Base-by-base conservation (phyloP, 1,284 basidiomycete genomes). In the Heterobasidion irregulare region DNA sequence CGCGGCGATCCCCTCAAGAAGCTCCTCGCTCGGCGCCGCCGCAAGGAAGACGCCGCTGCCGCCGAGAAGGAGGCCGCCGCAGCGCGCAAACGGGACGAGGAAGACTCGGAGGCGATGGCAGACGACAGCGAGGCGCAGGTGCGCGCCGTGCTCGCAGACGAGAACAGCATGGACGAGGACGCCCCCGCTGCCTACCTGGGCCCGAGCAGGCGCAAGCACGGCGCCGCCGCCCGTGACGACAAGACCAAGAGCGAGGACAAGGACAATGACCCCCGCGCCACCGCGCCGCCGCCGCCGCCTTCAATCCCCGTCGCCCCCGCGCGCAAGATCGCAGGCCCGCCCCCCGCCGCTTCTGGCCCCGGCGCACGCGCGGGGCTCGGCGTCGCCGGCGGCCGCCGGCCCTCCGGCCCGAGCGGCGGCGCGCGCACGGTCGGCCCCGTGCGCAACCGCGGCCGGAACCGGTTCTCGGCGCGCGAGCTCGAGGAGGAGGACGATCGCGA, bases 1-100 rank as follows among this genome's bases (percentile, higher is more conserved):
- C 86, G 86, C 6, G 78, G 80, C 59, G 84, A 85, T 50, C 84
- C 85, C 0, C 80, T 87, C 77, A 86, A 84, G 72, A 89, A 84
- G 63, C 68, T 88, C 66, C 67, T 90, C 44, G 82, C 83, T 36
- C 77, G 78, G 59, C 70, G 75, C 49, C 70, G 70, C 62, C 64
- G 63, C 53, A 78, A 74, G 56, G 71, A 67, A 50, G 58, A 66
- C 34, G 66, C 67, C 55, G 66, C 66, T 52, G 26, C 26, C 5
- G 26, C 26, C 26, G 68, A 72, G 57, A 66, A 68, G 59, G 68
- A 70, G 41, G 12, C 12, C 10, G 38, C 10, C 10, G 38, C 38
- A 2, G 38, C 10, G 10, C 57, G 41, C 16, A 63, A 53, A 1
- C 51, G 62, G 55, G 68, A 71, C 38, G 72, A 72, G 54, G 63